Base-by-base conservation (phyloP, 352 stramenopile species). In the Aphanomyces cochlioides region DNA sequence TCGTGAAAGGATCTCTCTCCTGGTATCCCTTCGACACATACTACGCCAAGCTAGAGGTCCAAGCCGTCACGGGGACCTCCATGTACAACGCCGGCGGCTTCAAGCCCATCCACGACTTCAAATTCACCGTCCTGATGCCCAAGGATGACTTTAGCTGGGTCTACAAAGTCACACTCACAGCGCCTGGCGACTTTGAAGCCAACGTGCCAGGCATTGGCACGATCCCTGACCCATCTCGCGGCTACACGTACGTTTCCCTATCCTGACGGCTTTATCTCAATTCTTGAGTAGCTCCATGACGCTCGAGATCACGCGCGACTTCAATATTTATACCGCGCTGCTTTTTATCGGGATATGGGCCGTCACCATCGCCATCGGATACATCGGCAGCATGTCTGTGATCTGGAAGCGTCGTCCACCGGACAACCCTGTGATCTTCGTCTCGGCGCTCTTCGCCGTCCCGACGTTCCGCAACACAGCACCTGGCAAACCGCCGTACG, bases 351-450 rank as follows among this genome's bases (percentile, higher is more conserved):
- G 59, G 0, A 67, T 67, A 3, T 67, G 59, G 59, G 48, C 59
- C 1, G 59, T 67, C 17, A 67, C 59, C 1, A 67, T 67, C 21
- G 59, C 59, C 40, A 39, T 67, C 36, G 59, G 59, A 10, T 67
- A 67, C 59, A 67, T 67, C 40, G 59, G 59, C 40, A 67, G 59
- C 47, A 67, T 67, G 59, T 53, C 43, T 58, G 59, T 67, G 8
- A 67, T 67, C 21, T 67, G 59, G 59, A 39, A 57, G 7, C 59
- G 59, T 28, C 15, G 43, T 13, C 19, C 59, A 7, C 19, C 43
- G 5, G 59, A 67, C 47, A 67, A 39, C n/a, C 59, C 59, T 36
- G 59, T 53, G 0, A 67, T 67, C 43, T 67, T 67, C 4, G 7
- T 67, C 1, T 53, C 59, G 5, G 59, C 59, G 47, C 59, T 67